Base-by-base conservation (phyloP, 345 rosid genomes). In the Rhizophora apiculata region DNA sequence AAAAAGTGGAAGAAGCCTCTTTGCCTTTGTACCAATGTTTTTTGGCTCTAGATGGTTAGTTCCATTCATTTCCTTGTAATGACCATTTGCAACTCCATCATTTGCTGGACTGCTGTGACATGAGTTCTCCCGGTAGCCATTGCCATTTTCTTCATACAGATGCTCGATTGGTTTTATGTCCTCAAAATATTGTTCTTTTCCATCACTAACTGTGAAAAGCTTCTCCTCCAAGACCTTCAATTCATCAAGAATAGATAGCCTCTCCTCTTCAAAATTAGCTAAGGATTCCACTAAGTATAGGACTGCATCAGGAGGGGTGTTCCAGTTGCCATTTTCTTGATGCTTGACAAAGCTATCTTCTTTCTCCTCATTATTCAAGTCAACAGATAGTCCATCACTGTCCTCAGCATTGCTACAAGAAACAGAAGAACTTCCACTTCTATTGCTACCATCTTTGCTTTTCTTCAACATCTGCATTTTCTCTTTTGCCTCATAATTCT, bases 201-300 rank as follows among this genome's bases (percentile, higher is more conserved):
- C 91, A 27, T 83, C 83, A 36, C 83, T 84, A 9, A 85, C 63
- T 2, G 70, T 73, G 49, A 87, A 78, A 59, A 96, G 83, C 75
- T 90, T 90, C 82, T 90, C 97, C 78, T 90, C 99, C 87, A 96
- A 85, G 63, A 78, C 83, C 84, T 89, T 92, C 63, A 96, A 88
- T 74, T 90, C 91, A 76, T 89, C 96, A 9, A 92, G 94, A 80
- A 96, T 96, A 1, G 75, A 89, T 58, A 88, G 56, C 83, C 95
- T 89, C 78, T 92, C 97, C 54, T 85, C 97, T 76, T 96, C 97
- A 10, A 90, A 96, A 74, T 76, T 80, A 46, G 74, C 82, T 72
- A 92, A 75, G 63, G 96, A 88, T 22, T 87, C 97, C 82, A 89
- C 97, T 81, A 95, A 78, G 72, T 81, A 80, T 52, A 84, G 59